Percentiles rank a stretch among this genome's conserved stretches.
phyloP scores from a whole-genome alignment of 1,284 basidiomycete species.

The Ceratobasidium sp. region DNA sequence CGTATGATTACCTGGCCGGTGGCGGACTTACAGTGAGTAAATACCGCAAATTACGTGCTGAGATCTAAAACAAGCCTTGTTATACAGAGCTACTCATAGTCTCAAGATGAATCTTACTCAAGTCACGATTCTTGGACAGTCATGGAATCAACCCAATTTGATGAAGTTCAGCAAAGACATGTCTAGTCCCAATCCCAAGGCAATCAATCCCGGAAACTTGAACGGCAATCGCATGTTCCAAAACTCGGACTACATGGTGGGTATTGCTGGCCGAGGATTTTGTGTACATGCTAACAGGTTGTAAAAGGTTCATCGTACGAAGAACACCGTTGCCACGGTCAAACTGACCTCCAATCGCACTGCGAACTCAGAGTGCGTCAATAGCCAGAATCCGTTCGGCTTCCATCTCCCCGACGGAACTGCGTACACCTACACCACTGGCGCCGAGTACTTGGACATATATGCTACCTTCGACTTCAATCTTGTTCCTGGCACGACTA shows the following conservation, averaged over 20 bases:
- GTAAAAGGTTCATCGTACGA: conserved; percentile 67
- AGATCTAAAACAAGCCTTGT: not conserved
- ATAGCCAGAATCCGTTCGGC: conserved; percentile 69
- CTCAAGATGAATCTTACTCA: conserved; percentile 43
- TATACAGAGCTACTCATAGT: conserved; percentile 35
- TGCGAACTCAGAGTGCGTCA: conserved; percentile 70
- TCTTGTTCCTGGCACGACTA: conserved; percentile 73
- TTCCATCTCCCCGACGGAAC: conserved; percentile 75
- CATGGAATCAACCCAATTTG: conserved; percentile 48
- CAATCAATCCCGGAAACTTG: conserved; percentile 67
- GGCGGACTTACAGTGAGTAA: conserved; percentile 42
- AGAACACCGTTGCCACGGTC: conserved; percentile 67
- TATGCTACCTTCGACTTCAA: conserved; percentile 77
- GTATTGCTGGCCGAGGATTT: conserved; percentile 26
- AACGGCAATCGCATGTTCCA: conserved; percentile 73
- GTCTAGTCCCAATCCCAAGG: conserved; percentile 49
- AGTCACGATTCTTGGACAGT: conserved; percentile 33
- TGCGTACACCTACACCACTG: conserved; percentile 69
- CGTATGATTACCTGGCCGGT: conserved; percentile 43
- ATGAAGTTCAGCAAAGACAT: conserved; percentile 48
- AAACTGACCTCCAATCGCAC: conserved; percentile 74
- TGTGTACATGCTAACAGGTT: not conserved
- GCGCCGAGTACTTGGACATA: conserved; percentile 75
- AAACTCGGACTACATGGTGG: conserved; percentile 73
- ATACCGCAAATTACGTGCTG: not conserved